Evolutionary conservation across 345 rosid genomes (phyloP), one percentile per base, ranked within the genome.

Genomic region (Abelmoschus esculentus): DNA sequence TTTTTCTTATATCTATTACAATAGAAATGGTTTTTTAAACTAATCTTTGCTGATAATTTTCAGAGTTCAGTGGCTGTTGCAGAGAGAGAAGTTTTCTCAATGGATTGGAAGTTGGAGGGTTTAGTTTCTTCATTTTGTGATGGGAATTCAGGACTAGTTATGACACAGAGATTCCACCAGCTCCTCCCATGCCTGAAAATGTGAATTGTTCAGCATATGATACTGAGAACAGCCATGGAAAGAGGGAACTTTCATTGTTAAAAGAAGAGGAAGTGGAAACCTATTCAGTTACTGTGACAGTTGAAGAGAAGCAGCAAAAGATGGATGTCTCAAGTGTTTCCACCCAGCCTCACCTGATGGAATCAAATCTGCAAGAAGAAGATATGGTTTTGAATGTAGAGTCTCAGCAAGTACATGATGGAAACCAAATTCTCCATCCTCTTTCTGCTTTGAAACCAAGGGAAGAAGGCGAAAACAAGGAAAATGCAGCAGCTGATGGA

Each of bases 81-180:
- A 31, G 32, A 31, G 32, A 31, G 4, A 31, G 4, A 3, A 31
- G 3, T 31, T 31, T 31, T 0, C 3, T 2, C 0, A 2, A 3
- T 78, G 49, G 84, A 85, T 74, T 79, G 69, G 32, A 22, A 75
- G 50, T 80, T 79, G 74, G 84, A 83, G 61, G 82, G 78, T 31
- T 61, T 82, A 44, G 78, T 40, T 32, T 76, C 83, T 50, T 61
- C 77, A 15, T 74, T 76, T 73, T 67, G 77, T 72, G 74, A 79
- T 71, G 88, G 83, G 66, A 73, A 73, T 75, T 71, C 74, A 9
- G 88, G 67, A 58, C 58, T 65, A 44, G 19, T 66, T 69, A 54
- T 31, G 11, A 73, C 61, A 77, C 19, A 58, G 86, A 78, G 70
- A 75, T 74, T 58, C 74, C 79, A 22, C 66, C 67, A 60, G 81